A percentile compares a stretch with the other conserved stretches of the same genome.
Evolutionary conservation across 1,284 basidiomycete genomes (phyloP).

Genomic region (Puccinia hordei): DNA sequence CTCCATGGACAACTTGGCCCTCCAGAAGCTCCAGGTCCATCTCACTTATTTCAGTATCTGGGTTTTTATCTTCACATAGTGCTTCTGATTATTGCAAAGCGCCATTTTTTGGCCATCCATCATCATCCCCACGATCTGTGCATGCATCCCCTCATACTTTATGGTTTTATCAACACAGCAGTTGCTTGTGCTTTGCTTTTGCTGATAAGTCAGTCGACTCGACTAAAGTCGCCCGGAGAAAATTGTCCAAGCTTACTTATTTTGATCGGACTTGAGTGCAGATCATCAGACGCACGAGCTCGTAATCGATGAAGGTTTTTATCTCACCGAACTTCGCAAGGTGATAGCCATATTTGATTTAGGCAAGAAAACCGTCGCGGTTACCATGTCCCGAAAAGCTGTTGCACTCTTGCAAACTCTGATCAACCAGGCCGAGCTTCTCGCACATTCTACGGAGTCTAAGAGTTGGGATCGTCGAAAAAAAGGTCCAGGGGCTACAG

Average conservation of each 20-base stretch:
- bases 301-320: conserved; percentile 23
- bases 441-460: not conserved
- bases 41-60: not conserved
- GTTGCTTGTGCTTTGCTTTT: conserved; percentile 38
- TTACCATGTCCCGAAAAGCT: conserved; percentile 24
- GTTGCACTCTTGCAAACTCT: conserved; percentile 8
- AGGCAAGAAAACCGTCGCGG: conserved; percentile 20
- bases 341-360: conserved; percentile 6
- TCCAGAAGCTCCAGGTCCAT: not conserved
- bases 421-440: conserved; percentile 9
- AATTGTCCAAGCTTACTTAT: not conserved
- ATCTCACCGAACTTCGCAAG: conserved; percentile 18
- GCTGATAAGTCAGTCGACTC: conserved; percentile 14
- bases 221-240: not conserved
- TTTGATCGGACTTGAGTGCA: not conserved
- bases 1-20: not conserved
- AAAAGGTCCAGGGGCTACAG: conserved; percentile 5
- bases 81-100: not conserved
- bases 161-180: conserved; percentile 21
- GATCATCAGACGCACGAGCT: conserved; percentile 20
- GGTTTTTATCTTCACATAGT: not conserved
- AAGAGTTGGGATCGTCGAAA: conserved; percentile 24
- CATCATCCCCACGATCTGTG: conserved; percentile 9
- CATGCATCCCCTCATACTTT: conserved; percentile 39
- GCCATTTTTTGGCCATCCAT: conserved; percentile 18